Conservation (phyloP, 495 filamentous ascomycete species). For the Parachaetomium inaequale region DNA sequence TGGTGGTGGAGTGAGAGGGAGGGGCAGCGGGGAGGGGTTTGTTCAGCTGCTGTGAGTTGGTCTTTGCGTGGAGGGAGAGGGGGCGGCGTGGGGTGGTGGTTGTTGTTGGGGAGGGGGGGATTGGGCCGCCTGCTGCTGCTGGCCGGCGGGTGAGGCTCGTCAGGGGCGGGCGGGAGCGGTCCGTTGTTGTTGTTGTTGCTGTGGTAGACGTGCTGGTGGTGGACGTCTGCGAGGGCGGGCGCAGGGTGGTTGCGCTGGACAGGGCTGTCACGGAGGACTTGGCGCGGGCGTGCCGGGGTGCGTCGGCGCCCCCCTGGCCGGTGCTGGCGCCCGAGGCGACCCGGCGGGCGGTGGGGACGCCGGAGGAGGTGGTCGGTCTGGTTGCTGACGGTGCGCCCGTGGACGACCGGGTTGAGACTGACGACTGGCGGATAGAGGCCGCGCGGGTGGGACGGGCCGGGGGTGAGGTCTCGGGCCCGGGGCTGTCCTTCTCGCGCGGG, state of each 20-base stretch:
- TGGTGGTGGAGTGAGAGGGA: not conserved
- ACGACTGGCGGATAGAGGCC: constrained; percentile 4
- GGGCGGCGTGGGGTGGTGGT: not conserved
- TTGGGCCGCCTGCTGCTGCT: not conserved
- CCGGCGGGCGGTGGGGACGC: constrained; percentile 10
- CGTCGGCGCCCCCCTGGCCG: not conserved
- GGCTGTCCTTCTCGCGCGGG: not conserved
- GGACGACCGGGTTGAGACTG: constrained; percentile 17
- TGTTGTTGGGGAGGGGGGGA: constrained; percentile 14
- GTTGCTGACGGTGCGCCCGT: constrained; percentile 13
- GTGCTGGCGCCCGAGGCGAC: constrained; percentile 6
- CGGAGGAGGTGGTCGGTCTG: constrained; percentile 29
- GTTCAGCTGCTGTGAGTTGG: not conserved
- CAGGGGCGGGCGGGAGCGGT: constrained; percentile 22
- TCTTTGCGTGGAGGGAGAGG: constrained; percentile 2
- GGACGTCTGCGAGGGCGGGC: constrained; percentile 36
- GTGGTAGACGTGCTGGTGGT: constrained; percentile 22
- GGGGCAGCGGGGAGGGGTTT: not conserved
- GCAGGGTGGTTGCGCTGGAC: constrained; percentile 42
- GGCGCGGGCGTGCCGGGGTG: constrained; percentile 26
- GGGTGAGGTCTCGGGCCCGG: not conserved
- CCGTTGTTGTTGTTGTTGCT: constrained; percentile 17
- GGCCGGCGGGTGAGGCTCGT: constrained; percentile 4
- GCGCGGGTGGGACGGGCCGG: constrained; percentile 8
- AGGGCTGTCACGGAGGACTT: constrained; percentile 44